These are phyloP conservation scores for Crassisporium funariophilum DNA, from an alignment of 768 basidiomycete species.

Conservation along the genomic window DNA sequence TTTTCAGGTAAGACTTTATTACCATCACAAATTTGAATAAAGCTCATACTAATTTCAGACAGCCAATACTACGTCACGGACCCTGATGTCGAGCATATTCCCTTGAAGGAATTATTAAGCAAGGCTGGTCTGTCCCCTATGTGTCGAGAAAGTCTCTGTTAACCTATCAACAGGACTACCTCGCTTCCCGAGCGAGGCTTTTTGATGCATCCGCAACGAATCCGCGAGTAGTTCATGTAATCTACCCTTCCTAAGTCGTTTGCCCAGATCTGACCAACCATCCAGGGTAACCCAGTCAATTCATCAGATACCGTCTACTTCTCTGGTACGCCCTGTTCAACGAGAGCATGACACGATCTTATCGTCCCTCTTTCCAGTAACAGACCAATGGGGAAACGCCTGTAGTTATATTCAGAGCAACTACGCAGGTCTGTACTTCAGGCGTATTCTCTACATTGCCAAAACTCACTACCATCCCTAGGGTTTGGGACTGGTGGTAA, in stretches of 20 bases:
- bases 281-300: constrained; percentile 76
- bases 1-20: constrained; percentile 63
- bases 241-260: constrained; percentile 16
- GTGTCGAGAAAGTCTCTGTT: neutral
- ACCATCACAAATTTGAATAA: neutral
- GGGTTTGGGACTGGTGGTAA: constrained; percentile 90
- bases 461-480: too few relatives aligned
- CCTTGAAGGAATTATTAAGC: constrained; percentile 82
- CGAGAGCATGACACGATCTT: neutral
- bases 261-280: neutral
- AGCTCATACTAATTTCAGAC: constrained; percentile 44
- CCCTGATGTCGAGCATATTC: constrained; percentile 75
- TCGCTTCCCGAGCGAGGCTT: constrained; percentile 74
- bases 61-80: constrained; percentile 92
- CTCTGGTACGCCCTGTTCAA: constrained; percentile 50
- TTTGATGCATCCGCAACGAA: constrained; percentile 73
- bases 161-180: constrained; percentile 64
- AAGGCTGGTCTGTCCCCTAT: constrained; percentile 50
- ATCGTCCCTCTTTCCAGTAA: constrained; percentile 42
- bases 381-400: constrained; percentile 87
- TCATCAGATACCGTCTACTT: constrained; percentile 97
- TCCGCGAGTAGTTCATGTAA: constrained; percentile 56
- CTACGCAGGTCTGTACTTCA: constrained; percentile 63
- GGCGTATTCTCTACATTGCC: too few relatives aligned
- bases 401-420: constrained; percentile 91